Evolutionary conservation across 805 yeast genomes (phyloP).

Genomic region (Yarrowia sp.): DNA sequence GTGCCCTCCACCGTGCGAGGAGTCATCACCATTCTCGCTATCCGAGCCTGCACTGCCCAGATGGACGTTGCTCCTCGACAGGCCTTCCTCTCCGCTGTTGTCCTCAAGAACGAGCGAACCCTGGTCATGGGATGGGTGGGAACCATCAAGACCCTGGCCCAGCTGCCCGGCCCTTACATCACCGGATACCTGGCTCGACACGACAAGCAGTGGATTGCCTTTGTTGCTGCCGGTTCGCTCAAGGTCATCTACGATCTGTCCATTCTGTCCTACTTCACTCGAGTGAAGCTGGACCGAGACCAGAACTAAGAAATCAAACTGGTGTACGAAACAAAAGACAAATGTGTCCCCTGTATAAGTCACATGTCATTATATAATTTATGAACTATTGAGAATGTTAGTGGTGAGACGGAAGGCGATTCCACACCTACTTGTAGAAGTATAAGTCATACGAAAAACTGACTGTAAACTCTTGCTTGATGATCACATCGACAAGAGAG

Average conservation of each 20-base stretch:
- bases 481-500: no score
- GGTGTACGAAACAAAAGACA: neutral
- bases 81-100: constrained; percentile 71
- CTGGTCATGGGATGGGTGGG: constrained; percentile 85
- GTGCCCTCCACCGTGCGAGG: constrained; percentile 51
- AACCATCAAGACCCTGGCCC: constrained; percentile 80
- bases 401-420: no score
- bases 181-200: constrained; percentile 72
- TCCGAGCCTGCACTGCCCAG: constrained; percentile 68
- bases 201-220: constrained; percentile 48
- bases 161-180: constrained; percentile 77
- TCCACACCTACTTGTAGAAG: no score
- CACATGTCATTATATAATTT: constrained; percentile 7
- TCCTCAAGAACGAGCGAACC: constrained; percentile 69
- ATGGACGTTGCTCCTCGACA: constrained; percentile 94
- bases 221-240: constrained; percentile 50
- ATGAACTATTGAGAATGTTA: neutral
- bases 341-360: neutral
- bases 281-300: constrained; percentile 38
- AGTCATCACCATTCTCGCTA: constrained; percentile 60
- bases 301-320: constrained; percentile 15
- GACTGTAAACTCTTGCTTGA: no score
- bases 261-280: constrained; percentile 44
- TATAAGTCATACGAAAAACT: no score
- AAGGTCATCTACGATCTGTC: constrained; percentile 51